phyloP scores from a whole-genome alignment of 78 protist genomes.

The Cavenderia fasciculata region DNA sequence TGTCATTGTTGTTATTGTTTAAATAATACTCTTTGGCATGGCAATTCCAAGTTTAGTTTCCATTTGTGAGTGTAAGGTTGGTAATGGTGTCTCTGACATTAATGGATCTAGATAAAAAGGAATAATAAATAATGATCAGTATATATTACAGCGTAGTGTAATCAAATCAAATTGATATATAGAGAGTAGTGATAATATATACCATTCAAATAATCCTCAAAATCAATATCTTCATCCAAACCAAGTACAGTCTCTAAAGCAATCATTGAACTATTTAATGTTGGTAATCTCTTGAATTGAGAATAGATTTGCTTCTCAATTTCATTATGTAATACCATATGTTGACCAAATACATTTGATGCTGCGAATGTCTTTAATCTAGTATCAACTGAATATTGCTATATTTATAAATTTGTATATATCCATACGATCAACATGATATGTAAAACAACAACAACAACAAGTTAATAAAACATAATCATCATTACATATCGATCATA shows the following conservation, averaged over 20 bases:
- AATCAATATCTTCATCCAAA: constrained; percentile 67
- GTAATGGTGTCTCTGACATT: constrained; percentile 41
- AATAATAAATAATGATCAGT: background rate
- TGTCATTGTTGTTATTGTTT: background rate
- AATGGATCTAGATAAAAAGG: constrained; percentile 22
- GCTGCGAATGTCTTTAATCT: constrained; percentile 50
- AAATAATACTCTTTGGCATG: constrained; percentile 16
- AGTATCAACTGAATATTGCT: constrained; percentile 26
- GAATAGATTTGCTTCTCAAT: constrained; percentile 67
- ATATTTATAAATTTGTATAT: background rate
- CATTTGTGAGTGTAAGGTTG: constrained; percentile 41
- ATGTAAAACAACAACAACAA: background rate
- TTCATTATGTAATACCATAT: constrained; percentile 22
- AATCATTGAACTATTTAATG: constrained; percentile 44
- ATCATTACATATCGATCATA: background rate
- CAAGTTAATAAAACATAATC: background rate
- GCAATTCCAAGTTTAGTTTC: constrained; percentile 38
- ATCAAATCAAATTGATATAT: background rate
- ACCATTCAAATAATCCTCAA: constrained; percentile 53
- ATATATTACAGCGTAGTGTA: background rate
- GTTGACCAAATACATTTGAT: constrained; percentile 63
- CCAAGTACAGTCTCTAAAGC: constrained; percentile 68
- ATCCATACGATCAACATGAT: background rate
- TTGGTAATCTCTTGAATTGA: constrained; percentile 74
- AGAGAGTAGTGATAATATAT: background rate